A percentile compares a stretch with the other conserved stretches of the same genome.
Evolutionary conservation across 108 stramenopile species (phyloP).

Genomic region (Cyclotella sp.): DNA sequence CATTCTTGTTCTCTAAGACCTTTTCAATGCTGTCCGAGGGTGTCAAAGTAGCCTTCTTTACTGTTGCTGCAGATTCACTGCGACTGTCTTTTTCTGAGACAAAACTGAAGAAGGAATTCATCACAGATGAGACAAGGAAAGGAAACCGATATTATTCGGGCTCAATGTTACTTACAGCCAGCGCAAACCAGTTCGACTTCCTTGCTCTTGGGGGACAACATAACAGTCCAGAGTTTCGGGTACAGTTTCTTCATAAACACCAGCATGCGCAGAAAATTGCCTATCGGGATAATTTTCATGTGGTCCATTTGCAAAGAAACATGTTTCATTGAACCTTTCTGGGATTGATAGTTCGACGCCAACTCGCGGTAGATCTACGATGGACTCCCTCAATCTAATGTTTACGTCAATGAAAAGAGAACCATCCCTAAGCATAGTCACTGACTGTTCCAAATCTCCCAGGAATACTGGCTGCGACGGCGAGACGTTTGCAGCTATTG

Average conservation of each 20-base stretch:
- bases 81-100: conserved; percentile 8
- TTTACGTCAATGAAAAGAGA: conserved; percentile 59
- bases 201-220: conserved; percentile 53
- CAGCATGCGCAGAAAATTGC: conserved; percentile 28
- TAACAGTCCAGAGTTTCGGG: conserved; percentile 18
- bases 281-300: conserved; percentile 82
- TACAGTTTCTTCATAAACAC: conserved; percentile 30
- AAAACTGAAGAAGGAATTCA: conserved; percentile 15
- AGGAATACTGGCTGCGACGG: conserved; percentile 2
- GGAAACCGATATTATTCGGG: neutral
- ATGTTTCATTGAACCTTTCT: conserved; percentile 40
- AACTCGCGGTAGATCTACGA: conserved; percentile 63
- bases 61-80: neutral
- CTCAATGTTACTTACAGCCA: conserved; percentile 41
- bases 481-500: conserved; percentile 29
- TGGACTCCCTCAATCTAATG: conserved; percentile 47
- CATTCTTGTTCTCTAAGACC: conserved; percentile 14
- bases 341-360: conserved; percentile 62
- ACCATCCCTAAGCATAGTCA: conserved; percentile 37
- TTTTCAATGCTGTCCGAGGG: neutral
- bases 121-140: neutral
- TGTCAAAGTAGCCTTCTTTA: neutral
- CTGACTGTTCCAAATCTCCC: conserved; percentile 30
- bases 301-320: conserved; percentile 71
- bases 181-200: conserved; percentile 28